Evolutionary conservation across 2,329 filamentous ascomycete genomes (phyloP).

Genomic region (Clonostachys rosea): DNA sequence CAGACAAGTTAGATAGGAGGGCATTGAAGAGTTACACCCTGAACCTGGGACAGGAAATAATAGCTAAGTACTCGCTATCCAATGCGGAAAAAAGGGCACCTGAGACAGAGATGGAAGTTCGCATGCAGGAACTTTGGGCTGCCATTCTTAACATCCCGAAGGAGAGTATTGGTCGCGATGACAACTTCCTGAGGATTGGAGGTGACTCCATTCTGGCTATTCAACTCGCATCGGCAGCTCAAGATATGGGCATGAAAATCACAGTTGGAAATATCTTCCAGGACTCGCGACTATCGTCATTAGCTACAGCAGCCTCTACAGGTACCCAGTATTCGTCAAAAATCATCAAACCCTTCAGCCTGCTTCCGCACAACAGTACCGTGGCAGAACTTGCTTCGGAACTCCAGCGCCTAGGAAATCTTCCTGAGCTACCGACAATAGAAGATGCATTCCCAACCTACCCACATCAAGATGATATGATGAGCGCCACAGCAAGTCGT

Average conservation of each 20-base stretch:
- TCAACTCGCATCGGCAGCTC: constrained; percentile 1
- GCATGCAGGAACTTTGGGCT: not conserved
- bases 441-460: not conserved
- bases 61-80: constrained; percentile 13
- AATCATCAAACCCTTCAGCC: not conserved
- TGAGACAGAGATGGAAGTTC: not conserved
- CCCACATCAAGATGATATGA: not conserved
- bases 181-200: constrained; percentile 7
- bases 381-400: not conserved
- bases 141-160: not conserved
- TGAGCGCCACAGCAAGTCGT: not conserved
- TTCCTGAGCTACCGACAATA: not conserved
- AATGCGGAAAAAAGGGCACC: constrained; percentile 6
- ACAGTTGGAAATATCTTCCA: constrained; percentile 5
- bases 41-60: constrained; percentile 2
- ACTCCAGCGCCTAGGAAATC: not conserved
- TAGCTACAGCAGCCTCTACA: not conserved
- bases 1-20: constrained; percentile 6
- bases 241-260: constrained; percentile 1
- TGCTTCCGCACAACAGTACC: not conserved
- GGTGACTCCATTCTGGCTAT: constrained; percentile 10
- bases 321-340: not conserved
- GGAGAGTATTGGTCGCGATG: constrained; percentile 3
- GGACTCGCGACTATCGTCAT: constrained; percentile 1
- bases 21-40: not conserved